Conservation (phyloP, 257 asterid species). For the Nicotiana obtusifolia region DNA sequence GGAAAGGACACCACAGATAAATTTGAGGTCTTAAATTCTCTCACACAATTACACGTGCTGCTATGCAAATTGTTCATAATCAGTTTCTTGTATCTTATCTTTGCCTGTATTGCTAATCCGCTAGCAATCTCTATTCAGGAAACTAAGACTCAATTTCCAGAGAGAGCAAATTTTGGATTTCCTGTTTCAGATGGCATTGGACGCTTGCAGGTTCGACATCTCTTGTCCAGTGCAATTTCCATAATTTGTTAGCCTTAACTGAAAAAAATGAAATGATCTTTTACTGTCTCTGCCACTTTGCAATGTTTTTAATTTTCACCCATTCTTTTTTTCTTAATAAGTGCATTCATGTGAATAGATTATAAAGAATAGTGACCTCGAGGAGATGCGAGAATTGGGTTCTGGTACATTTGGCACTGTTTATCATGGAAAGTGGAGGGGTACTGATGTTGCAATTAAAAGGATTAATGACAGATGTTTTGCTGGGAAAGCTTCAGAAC, state of each 20-base stretch:
- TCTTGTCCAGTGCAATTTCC: slow-evolving; percentile 1
- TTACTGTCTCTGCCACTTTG: background rate
- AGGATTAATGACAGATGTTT: slow-evolving; percentile 92
- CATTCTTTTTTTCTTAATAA: background rate
- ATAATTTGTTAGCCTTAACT: background rate
- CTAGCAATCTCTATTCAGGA: slow-evolving; percentile 42
- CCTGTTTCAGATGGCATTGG: slow-evolving; percentile 73
- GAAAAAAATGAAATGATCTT: background rate
- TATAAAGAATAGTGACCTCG: slow-evolving; percentile 81
- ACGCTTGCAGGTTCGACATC: slow-evolving; percentile 66
- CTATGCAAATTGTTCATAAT: background rate
- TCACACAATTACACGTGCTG: slow-evolving; percentile 1
- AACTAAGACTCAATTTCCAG: slow-evolving; percentile 45
- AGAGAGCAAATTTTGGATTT: slow-evolving; percentile 57
- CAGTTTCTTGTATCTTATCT: background rate
- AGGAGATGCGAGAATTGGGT: slow-evolving; percentile 91
- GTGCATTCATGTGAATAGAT: slow-evolving; percentile 35
- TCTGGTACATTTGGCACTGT: slow-evolving; percentile 99
- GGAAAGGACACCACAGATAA: slow-evolving; percentile 43
- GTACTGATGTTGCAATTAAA: slow-evolving; percentile 95
- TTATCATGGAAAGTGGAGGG: slow-evolving; percentile 99
- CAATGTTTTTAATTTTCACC: background rate
- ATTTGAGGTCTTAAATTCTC: slow-evolving; percentile 48
- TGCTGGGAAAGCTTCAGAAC: slow-evolving; percentile 93
- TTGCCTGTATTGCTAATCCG: background rate